phyloP scores from a whole-genome alignment of 2,329 filamentous ascomycete genomes.

The Leptographium flavum region DNA sequence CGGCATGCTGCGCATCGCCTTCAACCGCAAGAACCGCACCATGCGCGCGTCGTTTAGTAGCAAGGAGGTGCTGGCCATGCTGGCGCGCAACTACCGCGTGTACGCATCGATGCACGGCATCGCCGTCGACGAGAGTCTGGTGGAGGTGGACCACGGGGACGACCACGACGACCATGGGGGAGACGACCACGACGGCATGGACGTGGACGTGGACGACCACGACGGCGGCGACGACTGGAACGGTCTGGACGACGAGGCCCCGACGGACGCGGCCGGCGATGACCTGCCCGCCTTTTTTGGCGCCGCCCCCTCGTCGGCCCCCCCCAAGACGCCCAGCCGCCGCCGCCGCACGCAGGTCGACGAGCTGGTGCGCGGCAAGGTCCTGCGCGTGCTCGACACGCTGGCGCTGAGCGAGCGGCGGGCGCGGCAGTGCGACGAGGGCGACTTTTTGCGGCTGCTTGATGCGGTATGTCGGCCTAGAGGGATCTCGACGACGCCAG shows the following conservation, averaged over 20 bases:
- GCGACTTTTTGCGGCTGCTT: constrained; percentile 73
- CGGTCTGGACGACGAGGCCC: constrained; percentile 41
- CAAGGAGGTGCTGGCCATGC: constrained; percentile 64
- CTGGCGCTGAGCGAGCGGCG: constrained; percentile 71
- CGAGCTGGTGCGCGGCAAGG: constrained; percentile 73
- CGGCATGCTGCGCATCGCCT: constrained; percentile 68
- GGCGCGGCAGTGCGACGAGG: constrained; percentile 78
- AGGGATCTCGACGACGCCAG: too few relatives aligned
- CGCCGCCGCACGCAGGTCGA: constrained; percentile 70
- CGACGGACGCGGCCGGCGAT: constrained; percentile 35
- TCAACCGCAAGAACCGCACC: constrained; percentile 80
- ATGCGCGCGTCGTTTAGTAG: constrained; percentile 66
- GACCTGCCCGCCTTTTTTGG: constrained; percentile 81
- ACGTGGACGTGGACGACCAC: constrained; percentile 26
- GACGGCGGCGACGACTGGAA: constrained; percentile 38
- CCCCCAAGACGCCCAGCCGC: constrained; percentile 47
- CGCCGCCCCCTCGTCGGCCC: constrained; percentile 23
- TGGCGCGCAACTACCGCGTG: constrained; percentile 78
- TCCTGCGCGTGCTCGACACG: constrained; percentile 69
- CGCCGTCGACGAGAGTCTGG: constrained; percentile 52
- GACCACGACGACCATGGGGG: constrained; percentile 27
- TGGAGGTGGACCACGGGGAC: constrained; percentile 27
- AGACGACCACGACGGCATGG: constrained; percentile 32
- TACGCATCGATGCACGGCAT: constrained; percentile 84
- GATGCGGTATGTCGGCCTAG: constrained; percentile 28